Percentiles rank a stretch among this genome's conserved stretches.
Conservation (phyloP, 2,329 filamentous ascomycete genomes). For the Cordyceps cicadae region DNA sequence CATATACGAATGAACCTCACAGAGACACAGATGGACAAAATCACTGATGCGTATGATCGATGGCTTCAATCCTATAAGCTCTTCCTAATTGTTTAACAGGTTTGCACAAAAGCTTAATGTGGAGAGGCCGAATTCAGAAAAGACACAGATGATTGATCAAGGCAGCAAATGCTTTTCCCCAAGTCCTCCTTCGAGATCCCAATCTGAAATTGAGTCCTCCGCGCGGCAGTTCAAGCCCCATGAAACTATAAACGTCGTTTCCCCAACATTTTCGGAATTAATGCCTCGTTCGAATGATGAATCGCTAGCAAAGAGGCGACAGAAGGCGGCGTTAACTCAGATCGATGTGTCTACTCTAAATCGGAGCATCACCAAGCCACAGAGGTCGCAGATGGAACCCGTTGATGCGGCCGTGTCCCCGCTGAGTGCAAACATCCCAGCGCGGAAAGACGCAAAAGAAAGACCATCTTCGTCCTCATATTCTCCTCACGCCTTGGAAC, state of each 20-base stretch:
- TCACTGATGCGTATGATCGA: conserved; percentile 35
- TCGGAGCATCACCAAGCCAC: background rate
- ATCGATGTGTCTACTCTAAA: conserved; percentile 1
- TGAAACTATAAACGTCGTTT: conserved; percentile 13
- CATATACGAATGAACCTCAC: conserved; percentile 41
- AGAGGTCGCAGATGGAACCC: conserved; percentile 4
- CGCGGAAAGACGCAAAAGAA: conserved; percentile 11
- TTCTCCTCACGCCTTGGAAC: conserved; percentile 16
- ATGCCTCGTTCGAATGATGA: conserved; percentile 20
- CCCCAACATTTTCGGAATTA: conserved; percentile 24
- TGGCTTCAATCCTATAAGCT: background rate
- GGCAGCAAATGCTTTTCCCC: background rate
- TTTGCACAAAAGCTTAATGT: conserved; percentile 19
- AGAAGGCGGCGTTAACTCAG: conserved; percentile 11
- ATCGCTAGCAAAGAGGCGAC: conserved; percentile 24
- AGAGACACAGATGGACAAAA: conserved; percentile 39
- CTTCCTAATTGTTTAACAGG: conserved; percentile 12
- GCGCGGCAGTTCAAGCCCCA: background rate
- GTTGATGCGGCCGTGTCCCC: conserved; percentile 20
- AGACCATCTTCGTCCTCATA: conserved; percentile 19
- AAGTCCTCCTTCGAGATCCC: background rate
- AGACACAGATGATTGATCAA: conserved; percentile 12
- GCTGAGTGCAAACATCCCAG: conserved; percentile 16
- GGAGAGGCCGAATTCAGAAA: conserved; percentile 16
- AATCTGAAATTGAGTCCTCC: background rate